phyloP scores from a whole-genome alignment of 2,329 filamentous ascomycete genomes.

The Talaromyces sp. region DNA sequence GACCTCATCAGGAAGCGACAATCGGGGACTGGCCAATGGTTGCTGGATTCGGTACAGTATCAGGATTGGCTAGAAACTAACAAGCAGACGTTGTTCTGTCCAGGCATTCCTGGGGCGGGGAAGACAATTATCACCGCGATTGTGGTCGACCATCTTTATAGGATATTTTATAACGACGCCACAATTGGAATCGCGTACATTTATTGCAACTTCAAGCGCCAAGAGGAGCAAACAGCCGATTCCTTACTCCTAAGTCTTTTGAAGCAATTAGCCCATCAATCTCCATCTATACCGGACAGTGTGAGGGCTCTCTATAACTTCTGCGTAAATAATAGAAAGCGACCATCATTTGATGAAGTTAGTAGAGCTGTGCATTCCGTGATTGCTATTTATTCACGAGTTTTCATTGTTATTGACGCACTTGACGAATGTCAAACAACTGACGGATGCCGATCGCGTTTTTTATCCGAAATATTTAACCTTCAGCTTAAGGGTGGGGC shows the following conservation, averaged over 20 bases:
- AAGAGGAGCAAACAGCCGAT: neutral
- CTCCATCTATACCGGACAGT: neutral
- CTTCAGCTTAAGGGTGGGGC: too few relatives aligned
- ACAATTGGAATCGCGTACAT: slow-evolving; percentile 7
- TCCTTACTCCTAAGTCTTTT: neutral
- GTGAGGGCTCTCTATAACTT: neutral
- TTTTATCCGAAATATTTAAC: too few relatives aligned
- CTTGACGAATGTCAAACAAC: neutral
- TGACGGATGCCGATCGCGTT: too few relatives aligned
- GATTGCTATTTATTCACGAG: neutral
- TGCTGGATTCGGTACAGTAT: neutral
- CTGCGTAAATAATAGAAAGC: neutral
- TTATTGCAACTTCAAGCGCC: slow-evolving; percentile 5
- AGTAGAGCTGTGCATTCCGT: neutral
- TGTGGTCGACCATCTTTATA: slow-evolving; percentile 39
- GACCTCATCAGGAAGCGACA: neutral
- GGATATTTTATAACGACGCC: slow-evolving; percentile 16
- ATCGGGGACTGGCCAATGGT: neutral
- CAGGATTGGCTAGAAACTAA: neutral
- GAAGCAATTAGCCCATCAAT: neutral
- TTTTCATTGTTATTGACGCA: too few relatives aligned
- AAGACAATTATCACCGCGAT: slow-evolving; percentile 49
- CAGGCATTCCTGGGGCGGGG: slow-evolving; percentile 47
- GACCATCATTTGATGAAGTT: neutral
- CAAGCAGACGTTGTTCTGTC: slow-evolving; percentile 9